These are phyloP conservation scores for Microdochium nivale DNA, from an alignment of 2,329 filamentous ascomycete genomes.

Conservation along the genomic window DNA sequence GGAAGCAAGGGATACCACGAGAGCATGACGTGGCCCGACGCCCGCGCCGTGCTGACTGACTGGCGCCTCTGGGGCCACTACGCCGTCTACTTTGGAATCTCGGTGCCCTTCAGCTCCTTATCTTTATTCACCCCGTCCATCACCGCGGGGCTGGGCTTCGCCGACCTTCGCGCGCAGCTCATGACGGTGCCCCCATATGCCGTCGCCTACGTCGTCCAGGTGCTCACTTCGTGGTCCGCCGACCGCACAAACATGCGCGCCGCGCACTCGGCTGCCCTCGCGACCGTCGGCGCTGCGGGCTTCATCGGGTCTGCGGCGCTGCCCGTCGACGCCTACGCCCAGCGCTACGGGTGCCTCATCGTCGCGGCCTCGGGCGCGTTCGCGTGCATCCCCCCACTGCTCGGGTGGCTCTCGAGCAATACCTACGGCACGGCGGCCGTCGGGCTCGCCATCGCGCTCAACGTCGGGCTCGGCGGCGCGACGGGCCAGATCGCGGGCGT, in stretches of 20 bases:
- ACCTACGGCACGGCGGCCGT: conserved; percentile 55
- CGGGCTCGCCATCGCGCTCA: conserved; percentile 62
- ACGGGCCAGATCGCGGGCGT: conserved; percentile 64
- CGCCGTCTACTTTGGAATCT: conserved; percentile 34
- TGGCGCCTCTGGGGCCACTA: conserved; percentile 62
- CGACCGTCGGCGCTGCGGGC: conserved; percentile 34
- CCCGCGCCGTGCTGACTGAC: conserved; percentile 58
- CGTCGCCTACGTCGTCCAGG: conserved; percentile 32
- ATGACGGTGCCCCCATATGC: conserved; percentile 62
- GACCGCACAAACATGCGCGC: conserved; percentile 51
- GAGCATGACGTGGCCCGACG: conserved; percentile 56
- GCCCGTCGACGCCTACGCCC: conserved; percentile 47
- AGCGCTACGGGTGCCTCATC: conserved; percentile 63
- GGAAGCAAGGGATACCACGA: conserved; percentile 50
- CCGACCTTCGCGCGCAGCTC: conserved; percentile 44
- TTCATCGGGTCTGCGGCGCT: conserved; percentile 57
- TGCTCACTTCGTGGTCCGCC: conserved; percentile 48
- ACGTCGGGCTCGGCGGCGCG: conserved; percentile 57
- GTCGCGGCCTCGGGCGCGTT: conserved; percentile 60
- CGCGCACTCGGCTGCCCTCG: conserved; percentile 31
- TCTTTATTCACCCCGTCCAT: conserved; percentile 47
- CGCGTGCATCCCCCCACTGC: conserved; percentile 58
- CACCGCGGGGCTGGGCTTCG: conserved; percentile 32
- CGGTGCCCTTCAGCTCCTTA: conserved; percentile 23
- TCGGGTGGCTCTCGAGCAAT: conserved; percentile 65